These are phyloP conservation scores for Arthromyces matolae DNA, from an alignment of 768 basidiomycete species.

Conservation along the genomic window DNA sequence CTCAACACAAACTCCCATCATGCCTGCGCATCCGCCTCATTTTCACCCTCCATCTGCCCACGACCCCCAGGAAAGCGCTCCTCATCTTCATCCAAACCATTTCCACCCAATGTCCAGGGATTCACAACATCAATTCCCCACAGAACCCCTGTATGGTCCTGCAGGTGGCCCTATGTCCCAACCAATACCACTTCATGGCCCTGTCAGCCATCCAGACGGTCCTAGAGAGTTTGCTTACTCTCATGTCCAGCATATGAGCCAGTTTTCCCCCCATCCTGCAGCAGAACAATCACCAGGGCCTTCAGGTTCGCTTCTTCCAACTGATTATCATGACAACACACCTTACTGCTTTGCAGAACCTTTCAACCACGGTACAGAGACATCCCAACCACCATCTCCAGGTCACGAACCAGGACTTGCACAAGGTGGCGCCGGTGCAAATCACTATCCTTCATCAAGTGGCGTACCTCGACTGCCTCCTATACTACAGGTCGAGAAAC, in stretches of 20 bases:
- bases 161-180: constrained; percentile 38
- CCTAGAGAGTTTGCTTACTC: constrained; percentile 40
- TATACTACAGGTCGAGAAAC: constrained; percentile 88
- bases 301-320: constrained; percentile 17
- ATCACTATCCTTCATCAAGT: constrained; percentile 51
- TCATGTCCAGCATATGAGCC: constrained; percentile 36
- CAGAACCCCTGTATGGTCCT: constrained; percentile 37
- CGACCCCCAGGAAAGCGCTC: constrained; percentile 22
- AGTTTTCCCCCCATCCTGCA: constrained; percentile 31
- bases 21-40: constrained; percentile 21
- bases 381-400: constrained; percentile 29
- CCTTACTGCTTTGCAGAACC: constrained; percentile 49
- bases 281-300: constrained; percentile 24
- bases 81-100: constrained; percentile 17
- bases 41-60: constrained; percentile 24
- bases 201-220: constrained; percentile 40
- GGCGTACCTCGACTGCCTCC: constrained; percentile 66
- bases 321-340: constrained; percentile 29
- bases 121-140: constrained; percentile 22
- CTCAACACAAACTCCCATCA: constrained; percentile 28
- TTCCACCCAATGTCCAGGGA: constrained; percentile 36
- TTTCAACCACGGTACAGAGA: constrained; percentile 45
- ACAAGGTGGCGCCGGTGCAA: constrained; percentile 45
- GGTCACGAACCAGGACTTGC: constrained; percentile 26
- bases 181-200: constrained; percentile 40